Evolutionary conservation across 2,329 filamentous ascomycete genomes (phyloP), one percentile per base, ranked within the genome.

Genomic region (Myriangium duriaei): DNA sequence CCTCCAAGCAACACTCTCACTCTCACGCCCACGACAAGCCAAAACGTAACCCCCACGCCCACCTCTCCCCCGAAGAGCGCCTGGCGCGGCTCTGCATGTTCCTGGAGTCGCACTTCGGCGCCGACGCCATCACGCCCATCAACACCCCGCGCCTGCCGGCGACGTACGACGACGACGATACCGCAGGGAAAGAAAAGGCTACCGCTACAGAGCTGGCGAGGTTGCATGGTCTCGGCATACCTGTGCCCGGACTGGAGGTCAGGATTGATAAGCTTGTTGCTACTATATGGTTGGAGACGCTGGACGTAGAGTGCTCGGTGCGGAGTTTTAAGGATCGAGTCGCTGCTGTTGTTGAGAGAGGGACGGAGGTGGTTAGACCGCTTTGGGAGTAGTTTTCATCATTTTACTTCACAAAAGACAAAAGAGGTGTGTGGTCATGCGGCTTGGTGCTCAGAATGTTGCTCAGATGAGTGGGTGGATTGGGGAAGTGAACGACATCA

Each of bases 81-180:
- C 76, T 96, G 29, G 74, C 80, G 45, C 79, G 88, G 21, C 75
- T 98, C 13, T 81, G 92, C 62, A 83, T 94, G 76, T 94, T 98
- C 65, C 78, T 98, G 11, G 91, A 98, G 65, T 83, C 87, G 2
- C 91, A 98, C 58, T 98, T 98, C 54, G 91, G 91, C 44, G 69
- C 75, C 19, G 79, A 91, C 46, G 79, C 84, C 42, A 77, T 96
- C 40, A 68, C 72, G 0, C 86, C 88, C 4, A 81, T 96, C 47
- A 71, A 78, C 14, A 64, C 52, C 64, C 85, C 63, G 42, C 72
- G 76, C 57, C 57, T 76, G 2, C 64, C 67, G 0, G 16, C 31
- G 5, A 53, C 52, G 2, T 53, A 57, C 10, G 56, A 59, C 7
- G 58, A 61, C 18, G 59, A 62, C 30, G 57, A 63, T 30, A 64